phyloP scores from a whole-genome alignment of 768 basidiomycete genomes.

The Russula sp. region DNA sequence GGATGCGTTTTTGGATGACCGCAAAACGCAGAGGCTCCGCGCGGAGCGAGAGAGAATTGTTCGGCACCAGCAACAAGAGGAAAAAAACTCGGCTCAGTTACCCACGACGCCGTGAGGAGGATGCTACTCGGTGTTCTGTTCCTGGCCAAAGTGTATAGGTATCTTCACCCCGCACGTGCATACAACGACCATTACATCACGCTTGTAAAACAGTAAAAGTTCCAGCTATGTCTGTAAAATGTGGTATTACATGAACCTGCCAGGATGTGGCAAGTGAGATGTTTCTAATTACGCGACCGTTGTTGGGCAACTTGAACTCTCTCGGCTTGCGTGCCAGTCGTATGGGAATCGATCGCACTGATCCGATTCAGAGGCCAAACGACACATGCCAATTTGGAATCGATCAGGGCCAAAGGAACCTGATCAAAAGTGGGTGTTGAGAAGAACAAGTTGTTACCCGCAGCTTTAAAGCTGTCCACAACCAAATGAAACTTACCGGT shows the following conservation, averaged over 20 bases:
- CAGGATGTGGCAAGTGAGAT: neutral
- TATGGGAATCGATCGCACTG: slow-evolving; percentile 1
- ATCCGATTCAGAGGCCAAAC: slow-evolving; percentile 20
- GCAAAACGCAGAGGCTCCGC: slow-evolving; percentile 51
- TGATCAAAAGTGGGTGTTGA: neutral
- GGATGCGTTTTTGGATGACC: slow-evolving; percentile 75
- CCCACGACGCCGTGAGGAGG: neutral
- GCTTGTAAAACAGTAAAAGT: neutral
- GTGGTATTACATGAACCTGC: slow-evolving; percentile 1
- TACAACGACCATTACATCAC: neutral
- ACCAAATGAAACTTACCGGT: slow-evolving; percentile 14
- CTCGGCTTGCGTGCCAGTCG: slow-evolving; percentile 14
- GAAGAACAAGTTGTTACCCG: too few species aligned
- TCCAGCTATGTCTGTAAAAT: neutral
- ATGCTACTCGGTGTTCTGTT: neutral
- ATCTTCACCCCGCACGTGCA: neutral
- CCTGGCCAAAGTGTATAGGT: neutral
- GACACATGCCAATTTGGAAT: slow-evolving; percentile 20
- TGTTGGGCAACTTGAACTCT: slow-evolving; percentile 8
- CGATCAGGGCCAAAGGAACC: slow-evolving; percentile 26
- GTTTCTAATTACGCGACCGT: neutral
- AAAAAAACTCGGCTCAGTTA: neutral
- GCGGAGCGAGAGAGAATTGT: slow-evolving; percentile 56
- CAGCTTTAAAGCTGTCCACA: neutral
- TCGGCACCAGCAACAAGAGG: slow-evolving; percentile 5